Base-by-base conservation (phyloP, 2,329 filamentous ascomycete species). In the Cladosporium austrohemisphaericum region DNA sequence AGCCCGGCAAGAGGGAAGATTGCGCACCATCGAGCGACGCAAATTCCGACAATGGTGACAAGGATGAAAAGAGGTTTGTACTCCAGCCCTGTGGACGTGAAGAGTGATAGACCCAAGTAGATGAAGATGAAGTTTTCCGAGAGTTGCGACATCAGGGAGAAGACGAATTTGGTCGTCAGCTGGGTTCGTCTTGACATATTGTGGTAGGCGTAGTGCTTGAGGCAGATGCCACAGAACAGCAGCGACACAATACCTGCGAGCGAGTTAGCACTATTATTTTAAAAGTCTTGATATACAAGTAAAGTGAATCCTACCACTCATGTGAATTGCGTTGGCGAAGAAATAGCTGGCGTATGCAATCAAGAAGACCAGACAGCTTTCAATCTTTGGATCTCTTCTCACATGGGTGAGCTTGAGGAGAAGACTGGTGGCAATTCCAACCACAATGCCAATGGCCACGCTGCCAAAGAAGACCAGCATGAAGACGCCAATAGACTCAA, bases 61-160 rank as follows among this genome's bases (percentile, higher is more conserved):
- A 98, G 86, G 61, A 97, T 97, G 62, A 98, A 88, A 2, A 95
- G 81, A 0, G 93, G 93, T 64, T 96, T 94, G 72, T 94, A 98
- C 52, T 88, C 83, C 19, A 96, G 77, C 41, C 88, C 82, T 45
- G 83, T 84, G 61, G 97, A 91, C 3, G 93, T 96, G 68, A 98
- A 97, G 22, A 98, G 78, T 1, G 93, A 94, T 3, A 98, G 76
- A 5, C 93, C 93, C 0, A 98, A 81, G 65, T 98, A 98, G 68
- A 98, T 98, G 74, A 98, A 98, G 69, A 98, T 98, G 67, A 98
- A 98, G 69, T 98, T 98, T 71, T 98, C 93, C 0, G 92, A 95
- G 37, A 98, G 73, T 69, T 98, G 93, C 3, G 93, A 88, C 60
- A 94, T 84, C 54, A 95, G 85, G 67, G 95, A 89, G 73, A 98